These are phyloP conservation scores for Yamadazyma nakazawae DNA, from an alignment of 805 yeast species.

Conservation along the genomic window DNA sequence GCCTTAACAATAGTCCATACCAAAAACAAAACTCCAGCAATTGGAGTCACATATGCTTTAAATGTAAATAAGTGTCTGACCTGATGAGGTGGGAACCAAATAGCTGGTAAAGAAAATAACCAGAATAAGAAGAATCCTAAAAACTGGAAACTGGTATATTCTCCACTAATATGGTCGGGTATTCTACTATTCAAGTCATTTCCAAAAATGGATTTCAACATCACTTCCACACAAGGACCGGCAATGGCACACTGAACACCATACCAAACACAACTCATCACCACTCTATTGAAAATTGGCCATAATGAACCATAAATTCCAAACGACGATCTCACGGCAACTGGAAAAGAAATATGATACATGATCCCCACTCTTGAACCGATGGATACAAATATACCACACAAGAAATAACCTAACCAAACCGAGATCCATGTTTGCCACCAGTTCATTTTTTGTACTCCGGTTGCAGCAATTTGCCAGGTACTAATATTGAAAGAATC, in stretches of 20 bases:
- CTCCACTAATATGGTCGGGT: conserved; percentile 57
- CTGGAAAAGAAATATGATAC: conserved; percentile 84
- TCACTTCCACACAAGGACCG: conserved; percentile 72
- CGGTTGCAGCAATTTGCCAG: conserved; percentile 89
- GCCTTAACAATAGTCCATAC: conserved; percentile 84
- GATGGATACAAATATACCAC: conserved; percentile 66
- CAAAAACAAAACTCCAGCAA: conserved; percentile 79
- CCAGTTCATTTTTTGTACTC: conserved; percentile 71
- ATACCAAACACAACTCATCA: conserved; percentile 85
- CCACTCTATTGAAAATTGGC: conserved; percentile 87
- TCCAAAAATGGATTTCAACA: conserved; percentile 76
- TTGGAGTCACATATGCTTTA: conserved; percentile 74
- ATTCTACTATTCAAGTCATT: conserved; percentile 57
- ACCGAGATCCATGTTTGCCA: conserved; percentile 91
- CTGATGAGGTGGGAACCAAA: conserved; percentile 78
- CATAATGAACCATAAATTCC: conserved; percentile 85
- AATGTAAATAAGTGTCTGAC: conserved; percentile 81
- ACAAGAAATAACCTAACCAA: conserved; percentile 75
- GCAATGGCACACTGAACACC: conserved; percentile 85
- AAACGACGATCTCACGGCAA: conserved; percentile 74
- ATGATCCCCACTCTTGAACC: conserved; percentile 76
- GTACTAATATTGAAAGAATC: conserved; percentile 89
- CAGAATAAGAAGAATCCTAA: conserved; percentile 79
- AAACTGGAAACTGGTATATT: conserved; percentile 69
- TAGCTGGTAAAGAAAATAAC: conserved; percentile 73